Evolutionary conservation across 495 filamentous ascomycete genomes (phyloP).

Genomic region (Daldinia childiae): DNA sequence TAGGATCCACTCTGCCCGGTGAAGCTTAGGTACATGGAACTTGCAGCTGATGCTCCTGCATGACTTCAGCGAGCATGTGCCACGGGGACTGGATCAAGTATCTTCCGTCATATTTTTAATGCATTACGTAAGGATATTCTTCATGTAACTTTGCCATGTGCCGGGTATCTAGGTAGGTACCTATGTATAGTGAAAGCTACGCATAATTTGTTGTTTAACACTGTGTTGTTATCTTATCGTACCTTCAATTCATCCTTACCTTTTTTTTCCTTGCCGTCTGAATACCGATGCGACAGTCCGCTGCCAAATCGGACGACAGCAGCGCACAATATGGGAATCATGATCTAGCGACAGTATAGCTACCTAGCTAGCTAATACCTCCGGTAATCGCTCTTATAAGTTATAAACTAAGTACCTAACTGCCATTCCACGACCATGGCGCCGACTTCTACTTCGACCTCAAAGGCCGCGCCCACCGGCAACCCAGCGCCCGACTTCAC

Average conservation of each 20-base stretch:
- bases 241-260: conserved; percentile 9
- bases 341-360: conserved; percentile 24
- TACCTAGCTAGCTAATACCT: background rate
- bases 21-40: background rate
- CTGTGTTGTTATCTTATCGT: conserved; percentile 35
- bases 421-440: conserved; percentile 34
- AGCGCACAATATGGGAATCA: background rate
- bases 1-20: conserved; percentile 32
- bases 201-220: background rate
- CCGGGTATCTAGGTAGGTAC: too few relatives aligned
- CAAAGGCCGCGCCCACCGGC: conserved; percentile 7
- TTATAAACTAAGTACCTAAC: background rate
- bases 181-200: too few relatives aligned
- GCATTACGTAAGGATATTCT: background rate
- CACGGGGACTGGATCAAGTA: conserved; percentile 22
- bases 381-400: background rate
- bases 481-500: conserved; percentile 50
- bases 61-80: conserved; percentile 36
- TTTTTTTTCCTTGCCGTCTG: conserved; percentile 6
- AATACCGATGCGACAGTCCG: background rate
- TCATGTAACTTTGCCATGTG: conserved; percentile 4
- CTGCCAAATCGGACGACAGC: background rate
- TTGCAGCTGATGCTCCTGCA: conserved; percentile 33
- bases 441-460: conserved; percentile 25
- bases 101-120: conserved; percentile 12